Percentiles rank a stretch among this genome's conserved stretches.
Conservation (phyloP, 1,284 basidiomycete species). For the Microbotryomycetes sp. region DNA sequence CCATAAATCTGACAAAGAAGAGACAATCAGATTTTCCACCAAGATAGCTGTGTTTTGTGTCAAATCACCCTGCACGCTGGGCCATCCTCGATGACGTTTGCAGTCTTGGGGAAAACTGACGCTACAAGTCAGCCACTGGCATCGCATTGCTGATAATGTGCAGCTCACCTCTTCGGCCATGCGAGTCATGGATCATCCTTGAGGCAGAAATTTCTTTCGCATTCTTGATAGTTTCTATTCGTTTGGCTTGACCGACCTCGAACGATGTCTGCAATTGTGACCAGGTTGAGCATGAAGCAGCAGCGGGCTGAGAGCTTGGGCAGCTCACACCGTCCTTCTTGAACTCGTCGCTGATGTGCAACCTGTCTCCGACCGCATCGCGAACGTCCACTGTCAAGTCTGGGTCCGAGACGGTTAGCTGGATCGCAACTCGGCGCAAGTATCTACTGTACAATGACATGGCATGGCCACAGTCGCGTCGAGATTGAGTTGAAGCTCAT, state of each 20-base stretch:
- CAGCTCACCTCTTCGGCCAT: constrained; percentile 1
- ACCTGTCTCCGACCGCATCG: constrained; percentile 83
- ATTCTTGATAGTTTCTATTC: constrained; percentile 41
- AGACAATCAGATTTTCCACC: too few species aligned
- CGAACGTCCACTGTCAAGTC: constrained; percentile 80
- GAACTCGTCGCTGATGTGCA: constrained; percentile 77
- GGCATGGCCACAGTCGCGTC: constrained; percentile 88
- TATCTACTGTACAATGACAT: constrained; percentile 62
- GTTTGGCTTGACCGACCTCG: constrained; percentile 70
- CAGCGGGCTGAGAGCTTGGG: background rate
- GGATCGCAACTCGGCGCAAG: background rate
- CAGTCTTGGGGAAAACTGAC: constrained; percentile 37
- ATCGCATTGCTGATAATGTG: constrained; percentile 8
- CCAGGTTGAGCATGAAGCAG: background rate
- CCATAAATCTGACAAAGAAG: constrained; percentile 81
- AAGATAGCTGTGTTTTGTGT: too few species aligned
- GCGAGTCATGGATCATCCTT: constrained; percentile 26
- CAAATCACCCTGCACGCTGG: constrained; percentile 33
- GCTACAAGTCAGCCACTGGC: too few species aligned
- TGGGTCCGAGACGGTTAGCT: constrained; percentile 37
- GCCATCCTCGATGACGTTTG: constrained; percentile 38
- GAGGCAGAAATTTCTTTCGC: constrained; percentile 22
- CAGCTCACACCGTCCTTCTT: constrained; percentile 60
- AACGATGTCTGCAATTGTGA: constrained; percentile 61
- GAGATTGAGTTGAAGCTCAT: constrained; percentile 72